A percentile compares a stretch with the other conserved stretches of the same genome.
These are phyloP conservation scores for Candida wancherniae DNA, from an alignment of 805 yeast species.

Conservation along the genomic window DNA sequence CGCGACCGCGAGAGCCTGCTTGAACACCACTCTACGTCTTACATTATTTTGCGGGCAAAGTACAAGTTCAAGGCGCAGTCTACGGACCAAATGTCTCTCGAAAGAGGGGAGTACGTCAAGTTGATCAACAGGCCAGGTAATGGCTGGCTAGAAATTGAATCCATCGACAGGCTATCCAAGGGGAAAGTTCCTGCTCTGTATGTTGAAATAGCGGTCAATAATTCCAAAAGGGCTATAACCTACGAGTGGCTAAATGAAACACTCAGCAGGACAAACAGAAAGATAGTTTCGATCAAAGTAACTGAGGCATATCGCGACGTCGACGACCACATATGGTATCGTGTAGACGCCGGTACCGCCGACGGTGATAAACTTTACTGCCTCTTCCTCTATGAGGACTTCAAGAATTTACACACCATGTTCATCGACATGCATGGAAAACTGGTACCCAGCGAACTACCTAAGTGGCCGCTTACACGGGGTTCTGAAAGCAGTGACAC, in stretches of 20 bases:
- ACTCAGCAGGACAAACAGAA: too few species aligned
- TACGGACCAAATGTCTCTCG: constrained; percentile 24
- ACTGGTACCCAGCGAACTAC: too few species aligned
- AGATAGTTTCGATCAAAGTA: constrained; percentile 16
- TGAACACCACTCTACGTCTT: too few species aligned
- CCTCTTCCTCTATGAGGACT: constrained; percentile 34
- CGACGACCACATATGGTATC: constrained; percentile 28
- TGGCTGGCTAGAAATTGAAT: constrained; percentile 37
- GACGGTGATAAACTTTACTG: constrained; percentile 20
- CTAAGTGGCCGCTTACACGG: too few species aligned
- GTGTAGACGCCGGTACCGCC: constrained; percentile 22
- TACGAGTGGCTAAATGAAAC: constrained; percentile 27
- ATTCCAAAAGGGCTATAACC: constrained; percentile 28
- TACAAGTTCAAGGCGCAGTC: constrained; percentile 29
- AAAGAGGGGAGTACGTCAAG: constrained; percentile 26
- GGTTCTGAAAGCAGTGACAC: too few species aligned
- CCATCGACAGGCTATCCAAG: constrained; percentile 18
- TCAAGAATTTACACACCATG: constrained; percentile 28
- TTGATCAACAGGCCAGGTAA: constrained; percentile 33
- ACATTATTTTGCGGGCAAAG: constrained; percentile 27
- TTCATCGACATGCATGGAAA: too few species aligned
- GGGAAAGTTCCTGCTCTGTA: constrained; percentile 39
- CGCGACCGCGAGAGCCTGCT: too few species aligned
- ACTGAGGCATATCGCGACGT: constrained; percentile 25
- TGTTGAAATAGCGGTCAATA: constrained; percentile 38